Evolutionary conservation across 2,329 filamentous ascomycete genomes (phyloP).

Genomic region (Orbilia quercus): DNA sequence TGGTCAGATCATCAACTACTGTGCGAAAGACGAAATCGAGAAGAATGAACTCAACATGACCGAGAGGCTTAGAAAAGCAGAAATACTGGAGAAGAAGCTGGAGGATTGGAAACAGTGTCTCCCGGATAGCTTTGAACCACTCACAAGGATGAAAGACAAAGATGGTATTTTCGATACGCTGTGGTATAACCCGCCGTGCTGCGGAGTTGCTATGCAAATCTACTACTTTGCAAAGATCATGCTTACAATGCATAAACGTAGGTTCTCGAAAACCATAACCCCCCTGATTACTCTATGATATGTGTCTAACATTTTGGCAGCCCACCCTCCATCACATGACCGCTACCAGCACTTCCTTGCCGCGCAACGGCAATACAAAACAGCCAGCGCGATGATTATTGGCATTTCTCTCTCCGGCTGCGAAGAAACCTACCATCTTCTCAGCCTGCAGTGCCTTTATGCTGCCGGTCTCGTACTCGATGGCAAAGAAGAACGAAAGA

Average conservation of each 20-base stretch:
- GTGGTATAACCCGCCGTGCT: constrained; percentile 52
- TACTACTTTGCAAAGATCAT: constrained; percentile 54
- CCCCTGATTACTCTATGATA: neutral
- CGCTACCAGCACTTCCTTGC: constrained; percentile 54
- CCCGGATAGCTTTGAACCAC: constrained; percentile 51
- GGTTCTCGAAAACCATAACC: constrained; percentile 4
- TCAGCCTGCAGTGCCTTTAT: constrained; percentile 53
- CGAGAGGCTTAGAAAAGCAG: constrained; percentile 43
- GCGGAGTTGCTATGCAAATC: constrained; percentile 50
- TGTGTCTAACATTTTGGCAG: constrained; percentile 28
- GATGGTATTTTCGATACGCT: constrained; percentile 52
- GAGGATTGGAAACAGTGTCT: constrained; percentile 53
- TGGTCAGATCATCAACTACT: constrained; percentile 55
- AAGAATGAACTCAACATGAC: constrained; percentile 52
- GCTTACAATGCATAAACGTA: constrained; percentile 55
- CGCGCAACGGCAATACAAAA: constrained; percentile 47
- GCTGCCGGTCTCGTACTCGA: constrained; percentile 50
- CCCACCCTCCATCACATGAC: constrained; percentile 48
- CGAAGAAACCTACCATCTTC: constrained; percentile 51
- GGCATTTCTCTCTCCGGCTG: constrained; percentile 46
- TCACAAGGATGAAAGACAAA: constrained; percentile 48
- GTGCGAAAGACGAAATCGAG: constrained; percentile 53
- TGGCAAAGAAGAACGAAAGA: constrained; percentile 52
- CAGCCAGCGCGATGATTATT: constrained; percentile 50
- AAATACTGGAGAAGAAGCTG: constrained; percentile 44